Evolutionary conservation across 148 eudicot species (phyloP), one percentile per base, ranked within the genome.

Genomic region (Silene latifolia): DNA sequence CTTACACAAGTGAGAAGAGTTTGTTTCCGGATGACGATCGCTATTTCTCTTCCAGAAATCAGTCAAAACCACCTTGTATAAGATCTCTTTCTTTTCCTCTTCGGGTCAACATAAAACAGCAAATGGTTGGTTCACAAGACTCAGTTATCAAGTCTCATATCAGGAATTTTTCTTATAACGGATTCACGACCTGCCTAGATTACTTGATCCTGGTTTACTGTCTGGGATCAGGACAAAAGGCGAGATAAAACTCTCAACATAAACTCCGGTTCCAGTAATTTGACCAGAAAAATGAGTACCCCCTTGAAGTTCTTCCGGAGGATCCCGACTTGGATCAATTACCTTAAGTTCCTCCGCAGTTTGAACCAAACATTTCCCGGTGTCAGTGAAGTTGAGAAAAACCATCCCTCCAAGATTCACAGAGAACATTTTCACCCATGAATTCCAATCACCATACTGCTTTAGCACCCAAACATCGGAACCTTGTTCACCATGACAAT

Each of bases 341-440:
- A 75, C 62, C 19, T 32, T 39, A 35, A 75, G 72, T 13, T 47
- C 63, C 1, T 63, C 62, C 4, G 10, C 25, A 46, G 18, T 32
- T 32, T 46, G 15, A 8, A 75, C 78, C 65, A 75, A 56, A 56
- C 72, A 67, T 35, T 75, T 67, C 1, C 78, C 72, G 0, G 65
- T 56, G 54, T 56, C 72, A 7, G 71, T 56, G 12, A 75, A 20
- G 24, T 75, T 47, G 7, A 63, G 58, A 4, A 74, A 74, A 63
- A 46, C 19, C 77, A 62, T 63, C 10, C 60, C 76, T 47, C 68
- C 69, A 47, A 70, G 73, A 6, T 74, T 29, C 10, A 63, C 47
- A 51, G 70, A 25, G 27, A 69, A 79, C 46, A 79, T 8, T 24
- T 75, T 79, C 75, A 54, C 71, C 82, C 82, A 79, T 1, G 78